Percentiles rank a stretch among this genome's conserved stretches.
Evolutionary conservation across 805 yeast genomes (phyloP).

Genomic region (Wickerhamomyces bovis): DNA sequence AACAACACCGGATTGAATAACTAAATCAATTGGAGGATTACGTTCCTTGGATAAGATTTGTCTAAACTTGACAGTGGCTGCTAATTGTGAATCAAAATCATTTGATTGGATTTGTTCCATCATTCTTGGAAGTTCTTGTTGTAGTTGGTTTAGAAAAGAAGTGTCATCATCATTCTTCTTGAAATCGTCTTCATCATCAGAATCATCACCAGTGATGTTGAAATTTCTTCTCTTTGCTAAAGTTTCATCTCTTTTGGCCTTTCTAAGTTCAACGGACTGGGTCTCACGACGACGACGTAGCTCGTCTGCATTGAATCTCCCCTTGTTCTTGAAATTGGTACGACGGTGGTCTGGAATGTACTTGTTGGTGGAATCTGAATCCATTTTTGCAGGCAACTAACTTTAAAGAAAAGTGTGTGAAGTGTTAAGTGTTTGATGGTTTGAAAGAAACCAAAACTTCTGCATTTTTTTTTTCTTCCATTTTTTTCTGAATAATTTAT

Average conservation of each 20-base stretch:
- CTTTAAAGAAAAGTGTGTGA: too few species aligned
- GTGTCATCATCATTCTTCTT: slow-evolving; percentile 28
- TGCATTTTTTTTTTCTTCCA: slow-evolving; percentile 2
- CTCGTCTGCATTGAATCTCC: slow-evolving; percentile 91
- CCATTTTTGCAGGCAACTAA: slow-evolving; percentile 40
- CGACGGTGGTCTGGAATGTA: slow-evolving; percentile 97
- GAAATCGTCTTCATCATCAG: slow-evolving; percentile 42
- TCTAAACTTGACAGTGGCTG: slow-evolving; percentile 89
- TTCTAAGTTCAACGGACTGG: slow-evolving; percentile 93
- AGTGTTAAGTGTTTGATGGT: too few species aligned
- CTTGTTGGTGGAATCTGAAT: slow-evolving; percentile 67
- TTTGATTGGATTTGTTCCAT: slow-evolving; percentile 70
- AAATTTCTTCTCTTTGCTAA: slow-evolving; percentile 90
- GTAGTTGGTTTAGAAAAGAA: slow-evolving; percentile 42
- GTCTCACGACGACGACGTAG: slow-evolving; percentile 96
- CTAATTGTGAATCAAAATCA: slow-evolving; percentile 74
- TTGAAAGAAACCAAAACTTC: too few species aligned
- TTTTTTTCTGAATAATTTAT: slow-evolving; percentile 1
- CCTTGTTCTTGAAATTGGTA: slow-evolving; percentile 91
- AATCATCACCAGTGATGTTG: slow-evolving; percentile 42
- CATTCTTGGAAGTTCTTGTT: slow-evolving; percentile 77
- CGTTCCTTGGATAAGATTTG: slow-evolving; percentile 90
- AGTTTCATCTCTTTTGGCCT: slow-evolving; percentile 93
- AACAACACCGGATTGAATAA: slow-evolving; percentile 89
- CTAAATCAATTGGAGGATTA: slow-evolving; percentile 93